Conservation (phyloP, 1,139 yeast genomes). For the Meyerozyma carpophila region DNA sequence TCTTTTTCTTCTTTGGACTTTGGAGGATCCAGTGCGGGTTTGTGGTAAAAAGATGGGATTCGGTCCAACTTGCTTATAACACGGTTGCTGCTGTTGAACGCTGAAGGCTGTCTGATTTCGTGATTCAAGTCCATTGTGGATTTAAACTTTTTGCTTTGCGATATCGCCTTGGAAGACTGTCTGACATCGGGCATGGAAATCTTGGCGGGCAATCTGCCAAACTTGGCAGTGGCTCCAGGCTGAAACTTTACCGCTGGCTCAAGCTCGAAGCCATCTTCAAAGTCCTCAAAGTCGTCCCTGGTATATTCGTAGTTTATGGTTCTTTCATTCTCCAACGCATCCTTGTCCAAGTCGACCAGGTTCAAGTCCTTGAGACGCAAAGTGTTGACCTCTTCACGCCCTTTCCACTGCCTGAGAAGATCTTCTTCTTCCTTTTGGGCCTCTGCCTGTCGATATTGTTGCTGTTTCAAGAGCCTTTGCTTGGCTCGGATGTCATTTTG, state of each 20-base stretch:
- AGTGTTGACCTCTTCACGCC: conserved; percentile 23
- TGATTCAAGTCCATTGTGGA: conserved; percentile 27
- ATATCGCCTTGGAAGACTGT: conserved; percentile 7
- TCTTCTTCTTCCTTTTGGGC: conserved; percentile 5
- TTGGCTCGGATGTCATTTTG: not conserved
- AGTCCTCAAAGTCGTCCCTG: conserved; percentile 34
- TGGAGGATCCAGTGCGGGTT: conserved; percentile 3
- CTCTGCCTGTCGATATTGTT: conserved; percentile 4
- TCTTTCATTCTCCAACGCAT: conserved; percentile 28
- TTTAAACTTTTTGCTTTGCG: conserved; percentile 18
- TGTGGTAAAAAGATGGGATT: conserved; percentile 38
- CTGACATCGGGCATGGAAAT: conserved; percentile 24
- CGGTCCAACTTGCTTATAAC: conserved; percentile 36
- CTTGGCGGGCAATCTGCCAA: conserved; percentile 9
- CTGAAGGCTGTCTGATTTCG: conserved; percentile 15
- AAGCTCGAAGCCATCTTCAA: conserved; percentile 34
- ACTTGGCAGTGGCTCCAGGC: conserved; percentile 8
- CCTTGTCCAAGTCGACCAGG: conserved; percentile 11
- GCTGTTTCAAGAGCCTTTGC: not conserved
- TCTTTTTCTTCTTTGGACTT: conserved; percentile 11
- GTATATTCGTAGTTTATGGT: conserved; percentile 35
- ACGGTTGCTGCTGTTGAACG: conserved; percentile 28
- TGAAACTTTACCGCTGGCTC: conserved; percentile 11
- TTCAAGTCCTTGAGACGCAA: conserved; percentile 27
- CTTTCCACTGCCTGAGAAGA: conserved; percentile 20